Evolutionary conservation across 140 eudicot genomes (phyloP).

Genomic region (Ambrosia hybrid): DNA sequence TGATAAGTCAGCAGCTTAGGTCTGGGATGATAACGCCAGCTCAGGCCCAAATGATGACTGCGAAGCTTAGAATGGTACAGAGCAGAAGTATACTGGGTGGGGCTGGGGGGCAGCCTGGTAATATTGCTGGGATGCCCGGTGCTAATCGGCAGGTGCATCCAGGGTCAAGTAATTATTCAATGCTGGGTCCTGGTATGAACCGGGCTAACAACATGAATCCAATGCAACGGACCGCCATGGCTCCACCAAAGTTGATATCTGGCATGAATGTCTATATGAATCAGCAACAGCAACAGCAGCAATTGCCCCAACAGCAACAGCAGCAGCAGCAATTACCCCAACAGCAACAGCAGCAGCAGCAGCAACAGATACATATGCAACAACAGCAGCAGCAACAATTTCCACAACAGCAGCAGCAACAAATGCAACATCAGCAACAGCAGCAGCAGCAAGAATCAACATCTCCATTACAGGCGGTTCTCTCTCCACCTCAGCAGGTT

Average conservation of each 20-base stretch:
- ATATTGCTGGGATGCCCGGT: constrained; percentile 58
- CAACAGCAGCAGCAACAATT: constrained; percentile 35
- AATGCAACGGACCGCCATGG: constrained; percentile 74
- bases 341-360: constrained; percentile 37
- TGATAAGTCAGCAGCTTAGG: constrained; percentile 60
- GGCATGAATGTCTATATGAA: constrained; percentile 73
- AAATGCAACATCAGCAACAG: constrained; percentile 39
- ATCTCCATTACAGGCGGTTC: constrained; percentile 71
- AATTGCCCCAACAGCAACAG: constrained; percentile 34
- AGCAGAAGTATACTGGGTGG: constrained; percentile 49
- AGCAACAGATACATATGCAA: constrained; percentile 17
- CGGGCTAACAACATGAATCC: constrained; percentile 51
- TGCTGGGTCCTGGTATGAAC: constrained; percentile 67
- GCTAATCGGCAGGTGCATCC: constrained; percentile 72
- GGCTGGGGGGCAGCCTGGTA: constrained; percentile 47
- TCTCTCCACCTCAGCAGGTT: constrained; percentile 70
- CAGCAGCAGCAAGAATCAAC: constrained; percentile 70
- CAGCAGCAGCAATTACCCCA: constrained; percentile 42
- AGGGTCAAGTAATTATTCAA: constrained; percentile 66
- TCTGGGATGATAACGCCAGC: constrained; percentile 45
- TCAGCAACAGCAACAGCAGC: constrained; percentile 57
- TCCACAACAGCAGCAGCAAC: constrained; percentile 32
- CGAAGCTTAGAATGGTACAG: constrained; percentile 57
- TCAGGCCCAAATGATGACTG: constrained; percentile 51
- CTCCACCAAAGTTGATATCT: constrained; percentile 71